Conservation (phyloP, 2,329 filamentous ascomycete genomes). For the Verticillium longisporum region DNA sequence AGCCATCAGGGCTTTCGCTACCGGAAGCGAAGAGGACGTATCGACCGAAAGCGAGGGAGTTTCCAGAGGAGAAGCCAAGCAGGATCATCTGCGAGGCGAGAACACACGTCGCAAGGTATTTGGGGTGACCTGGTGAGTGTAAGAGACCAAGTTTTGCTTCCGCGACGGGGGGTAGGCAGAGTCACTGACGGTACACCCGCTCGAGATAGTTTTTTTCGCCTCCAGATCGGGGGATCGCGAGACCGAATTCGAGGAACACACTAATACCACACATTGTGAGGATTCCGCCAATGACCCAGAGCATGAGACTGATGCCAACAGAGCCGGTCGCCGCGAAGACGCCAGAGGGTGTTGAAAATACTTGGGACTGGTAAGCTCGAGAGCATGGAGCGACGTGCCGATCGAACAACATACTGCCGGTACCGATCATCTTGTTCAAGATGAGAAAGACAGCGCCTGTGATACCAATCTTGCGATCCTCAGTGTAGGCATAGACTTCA, state of each 20-base stretch:
- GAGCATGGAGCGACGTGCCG: background rate
- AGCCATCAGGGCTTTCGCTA: conserved; percentile 38
- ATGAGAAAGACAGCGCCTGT: conserved; percentile 47
- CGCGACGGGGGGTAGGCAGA: background rate
- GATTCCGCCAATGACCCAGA: conserved; percentile 28
- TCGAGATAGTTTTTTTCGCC: conserved; percentile 64
- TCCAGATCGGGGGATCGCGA: conserved; percentile 54
- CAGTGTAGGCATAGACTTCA: conserved; percentile 9
- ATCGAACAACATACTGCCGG: conserved; percentile 37
- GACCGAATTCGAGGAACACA: conserved; percentile 58
- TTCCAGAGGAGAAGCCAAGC: conserved; percentile 53
- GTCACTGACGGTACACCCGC: conserved; percentile 42
- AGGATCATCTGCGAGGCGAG: conserved; percentile 55
- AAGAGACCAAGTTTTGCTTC: background rate
- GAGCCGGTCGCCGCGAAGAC: conserved; percentile 46
- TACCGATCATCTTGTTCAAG: conserved; percentile 53
- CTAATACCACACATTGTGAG: conserved; percentile 52
- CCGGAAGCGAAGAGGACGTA: conserved; percentile 52
- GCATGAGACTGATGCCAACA: conserved; percentile 36
- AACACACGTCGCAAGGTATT: conserved; percentile 52
- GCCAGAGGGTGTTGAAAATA: conserved; percentile 48
- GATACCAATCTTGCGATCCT: conserved; percentile 43
- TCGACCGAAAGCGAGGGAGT: conserved; percentile 50
- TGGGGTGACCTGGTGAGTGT: conserved; percentile 31
- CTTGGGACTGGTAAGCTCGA: conserved; percentile 16